Conservation (phyloP, 2,329 filamentous ascomycete genomes). For the Chaetomium olivaceum region DNA sequence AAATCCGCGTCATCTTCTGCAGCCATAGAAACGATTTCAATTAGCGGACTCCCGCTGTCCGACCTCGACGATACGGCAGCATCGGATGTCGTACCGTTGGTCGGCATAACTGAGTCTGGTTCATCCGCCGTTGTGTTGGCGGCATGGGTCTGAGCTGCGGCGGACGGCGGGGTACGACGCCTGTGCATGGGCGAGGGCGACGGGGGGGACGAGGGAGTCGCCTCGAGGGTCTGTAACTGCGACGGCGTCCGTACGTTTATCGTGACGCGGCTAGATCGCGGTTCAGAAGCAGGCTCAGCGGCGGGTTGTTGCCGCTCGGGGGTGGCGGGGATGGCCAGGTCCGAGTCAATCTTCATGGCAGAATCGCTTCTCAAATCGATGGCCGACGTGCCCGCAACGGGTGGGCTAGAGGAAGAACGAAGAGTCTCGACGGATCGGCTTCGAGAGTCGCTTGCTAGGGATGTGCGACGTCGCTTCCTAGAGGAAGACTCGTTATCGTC, state of each 20-base stretch:
- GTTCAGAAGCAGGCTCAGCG: constrained; percentile 41
- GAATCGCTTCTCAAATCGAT: constrained; percentile 35
- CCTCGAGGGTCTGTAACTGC: constrained; percentile 43
- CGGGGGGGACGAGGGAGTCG: constrained; percentile 46
- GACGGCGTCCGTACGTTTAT: constrained; percentile 57
- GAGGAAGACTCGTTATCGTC: constrained; percentile 58
- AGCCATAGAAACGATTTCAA: constrained; percentile 46
- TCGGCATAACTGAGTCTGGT: constrained; percentile 43
- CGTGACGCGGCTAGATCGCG: constrained; percentile 59
- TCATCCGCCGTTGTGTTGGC: constrained; percentile 51
- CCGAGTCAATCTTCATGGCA: constrained; percentile 46
- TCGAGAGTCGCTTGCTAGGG: constrained; percentile 53
- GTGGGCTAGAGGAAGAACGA: constrained; percentile 36
- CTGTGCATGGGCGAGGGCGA: constrained; percentile 40
- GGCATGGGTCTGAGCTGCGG: constrained; percentile 32
- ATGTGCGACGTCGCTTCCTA: constrained; percentile 64
- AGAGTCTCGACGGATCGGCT: constrained; percentile 53
- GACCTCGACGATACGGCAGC: constrained; percentile 42
- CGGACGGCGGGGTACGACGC: constrained; percentile 30
- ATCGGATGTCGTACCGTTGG: constrained; percentile 33
- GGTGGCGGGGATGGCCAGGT: constrained; percentile 45
- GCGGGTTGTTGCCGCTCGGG: constrained; percentile 42
- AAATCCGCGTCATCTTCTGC: constrained; percentile 40
- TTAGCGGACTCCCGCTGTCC: constrained; percentile 47
- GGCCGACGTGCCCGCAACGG: constrained; percentile 37